phyloP scores from a whole-genome alignment of 805 yeast genomes.

The Teunomyces gatunensis region DNA sequence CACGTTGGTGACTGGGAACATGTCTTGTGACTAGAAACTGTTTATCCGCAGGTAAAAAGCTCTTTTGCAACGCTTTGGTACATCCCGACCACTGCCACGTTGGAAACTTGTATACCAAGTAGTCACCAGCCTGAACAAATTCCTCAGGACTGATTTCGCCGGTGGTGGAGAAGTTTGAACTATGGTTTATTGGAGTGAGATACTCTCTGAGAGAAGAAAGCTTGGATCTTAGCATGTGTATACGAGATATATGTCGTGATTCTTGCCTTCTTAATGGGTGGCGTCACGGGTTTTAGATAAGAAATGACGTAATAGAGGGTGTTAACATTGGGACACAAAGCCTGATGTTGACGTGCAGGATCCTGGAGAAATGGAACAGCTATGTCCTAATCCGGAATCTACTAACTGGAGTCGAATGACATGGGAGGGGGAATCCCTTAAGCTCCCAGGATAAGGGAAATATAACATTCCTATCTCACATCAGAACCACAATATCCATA shows the following conservation, averaged over 20 bases:
- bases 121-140: conserved; percentile 92
- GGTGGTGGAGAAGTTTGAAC: conserved; percentile 78
- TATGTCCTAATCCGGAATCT: no score
- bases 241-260: background rate
- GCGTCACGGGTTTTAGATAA: background rate
- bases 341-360: no score
- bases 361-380: no score
- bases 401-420: no score
- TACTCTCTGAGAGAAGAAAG: conserved; percentile 86
- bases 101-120: conserved; percentile 85
- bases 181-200: conserved; percentile 83
- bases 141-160: conserved; percentile 97
- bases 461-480: no score
- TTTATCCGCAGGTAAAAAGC: conserved; percentile 80
- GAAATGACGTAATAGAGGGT: no score
- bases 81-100: conserved; percentile 85
- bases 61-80: conserved; percentile 42
- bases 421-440: no score
- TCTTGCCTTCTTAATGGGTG: background rate
- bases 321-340: no score
- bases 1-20: conserved; percentile 83
- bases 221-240: conserved; percentile 58
- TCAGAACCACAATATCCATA: no score
- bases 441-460: no score
- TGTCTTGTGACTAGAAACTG: conserved; percentile 86